Evolutionary conservation across 805 yeast genomes (phyloP).

Genomic region (Saccharomycopsis guyanensis): DNA sequence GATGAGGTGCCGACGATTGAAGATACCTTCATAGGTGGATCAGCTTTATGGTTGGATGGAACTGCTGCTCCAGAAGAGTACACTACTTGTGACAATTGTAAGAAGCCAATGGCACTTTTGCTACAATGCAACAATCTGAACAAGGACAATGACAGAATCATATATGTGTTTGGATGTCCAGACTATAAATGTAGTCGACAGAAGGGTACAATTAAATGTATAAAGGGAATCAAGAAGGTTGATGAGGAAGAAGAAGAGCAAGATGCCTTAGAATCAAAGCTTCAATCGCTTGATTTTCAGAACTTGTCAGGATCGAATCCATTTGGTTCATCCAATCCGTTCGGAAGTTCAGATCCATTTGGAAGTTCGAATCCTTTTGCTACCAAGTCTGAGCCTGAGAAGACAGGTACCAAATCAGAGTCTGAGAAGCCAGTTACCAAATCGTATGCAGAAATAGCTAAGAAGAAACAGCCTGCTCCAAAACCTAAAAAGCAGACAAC

Average conservation of each 20-base stretch:
- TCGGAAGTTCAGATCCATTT: slow-evolving; percentile 35
- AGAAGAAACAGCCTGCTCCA: slow-evolving; percentile 22
- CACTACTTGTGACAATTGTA: slow-evolving; percentile 60
- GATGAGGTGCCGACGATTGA: slow-evolving; percentile 40
- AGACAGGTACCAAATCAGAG: slow-evolving; percentile 14
- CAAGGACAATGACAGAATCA: slow-evolving; percentile 66
- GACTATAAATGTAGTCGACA: slow-evolving; percentile 57
- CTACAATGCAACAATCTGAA: slow-evolving; percentile 74
- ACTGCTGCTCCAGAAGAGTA: slow-evolving; percentile 51
- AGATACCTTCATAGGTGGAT: slow-evolving; percentile 81
- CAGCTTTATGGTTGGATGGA: slow-evolving; percentile 59
- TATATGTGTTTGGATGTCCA: slow-evolving; percentile 74
- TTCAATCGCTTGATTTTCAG: neutral
- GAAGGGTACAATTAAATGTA: slow-evolving; percentile 63
- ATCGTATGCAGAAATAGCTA: slow-evolving; percentile 25
- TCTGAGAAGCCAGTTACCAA: slow-evolving; percentile 7
- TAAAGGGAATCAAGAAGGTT: slow-evolving; percentile 55
- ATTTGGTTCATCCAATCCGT: slow-evolving; percentile 27
- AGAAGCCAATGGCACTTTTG: slow-evolving; percentile 51
- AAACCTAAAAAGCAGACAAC: slow-evolving; percentile 20
- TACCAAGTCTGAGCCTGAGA: neutral
- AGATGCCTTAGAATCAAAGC: slow-evolving; percentile 24
- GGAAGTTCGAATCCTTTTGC: slow-evolving; percentile 20
- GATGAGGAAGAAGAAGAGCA: slow-evolving; percentile 41
- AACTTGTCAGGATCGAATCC: slow-evolving; percentile 21